Evolutionary conservation across 2,329 filamentous ascomycete species (phyloP), one percentile per base, ranked within the genome.

Genomic region (Penicillium sp.): DNA sequence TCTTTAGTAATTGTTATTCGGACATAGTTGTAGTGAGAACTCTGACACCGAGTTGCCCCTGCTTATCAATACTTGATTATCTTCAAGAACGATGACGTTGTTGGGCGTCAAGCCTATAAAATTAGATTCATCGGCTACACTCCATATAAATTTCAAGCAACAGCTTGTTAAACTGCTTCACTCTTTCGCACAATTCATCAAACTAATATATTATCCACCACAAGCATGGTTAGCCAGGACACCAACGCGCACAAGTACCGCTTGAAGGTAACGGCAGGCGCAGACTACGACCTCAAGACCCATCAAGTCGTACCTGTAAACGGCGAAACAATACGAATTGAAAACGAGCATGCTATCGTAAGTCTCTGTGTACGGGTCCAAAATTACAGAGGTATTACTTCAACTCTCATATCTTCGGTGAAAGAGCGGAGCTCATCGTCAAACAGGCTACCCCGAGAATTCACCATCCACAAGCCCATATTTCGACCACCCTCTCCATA

Each of bases 231-330:
- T 15, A 6, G 10, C 21, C 31, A 44, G 9, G 34, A 46, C 26
- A 34, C 31, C n/a, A 45, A 53, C 22, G 31, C 54, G 33, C 32
- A 51, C 4, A 57, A 62, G 34, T 95, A 93, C 69, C 78, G 87
- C 44, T 77, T 97, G 54, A 81, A 80, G 57, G 84, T 96, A 48
- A 94, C 88, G 0, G 88, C 88, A 1, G 91, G 91, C 2, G 77
- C 86, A 2, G 74, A 75, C 56, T 95, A 96, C 70, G 81, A 93
- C 64, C 69, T 76, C 31, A 69, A 75, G n/a, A 78, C 79, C n/a
- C 89, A 95, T 61, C 71, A 82, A 53, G 73, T 81, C 26, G 83
- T 96, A 9, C 78, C 79, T 3, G 85, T 96, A 65, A 97, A 96
- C 71, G 76, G 75, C 10, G 68, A 80, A 51, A 77, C 83, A 0